These are phyloP conservation scores for Saccharum hybrid DNA, from an alignment of 202 grass and related monocot genomes.

Conservation along the genomic window DNA sequence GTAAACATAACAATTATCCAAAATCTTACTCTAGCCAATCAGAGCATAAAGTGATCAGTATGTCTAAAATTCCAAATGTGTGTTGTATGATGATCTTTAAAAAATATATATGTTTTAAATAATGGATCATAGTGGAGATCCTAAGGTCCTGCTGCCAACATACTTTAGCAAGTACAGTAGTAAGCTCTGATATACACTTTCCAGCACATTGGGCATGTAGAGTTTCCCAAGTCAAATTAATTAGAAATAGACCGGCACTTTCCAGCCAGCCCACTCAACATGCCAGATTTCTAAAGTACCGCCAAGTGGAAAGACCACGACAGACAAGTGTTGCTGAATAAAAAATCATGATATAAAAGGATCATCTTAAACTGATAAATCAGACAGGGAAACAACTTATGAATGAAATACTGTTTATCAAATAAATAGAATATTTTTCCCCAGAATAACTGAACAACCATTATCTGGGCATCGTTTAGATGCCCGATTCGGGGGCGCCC, in stretches of 20 bases:
- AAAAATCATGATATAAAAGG: neutral
- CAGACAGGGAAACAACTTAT: neutral
- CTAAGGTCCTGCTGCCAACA: slow-evolving; percentile 34
- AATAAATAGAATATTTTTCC: neutral
- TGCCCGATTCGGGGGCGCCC: no score
- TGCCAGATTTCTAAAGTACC: slow-evolving; percentile 35
- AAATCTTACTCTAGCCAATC: neutral
- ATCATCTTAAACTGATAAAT: neutral
- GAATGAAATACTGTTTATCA: neutral
- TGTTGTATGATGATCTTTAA: slow-evolving; percentile 12
- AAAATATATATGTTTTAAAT: neutral
- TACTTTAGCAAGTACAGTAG: slow-evolving; percentile 35
- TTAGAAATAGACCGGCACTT: slow-evolving; percentile 46
- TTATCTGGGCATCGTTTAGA: neutral
- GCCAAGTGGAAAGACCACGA: slow-evolving; percentile 44
- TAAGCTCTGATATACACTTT: slow-evolving; percentile 50
- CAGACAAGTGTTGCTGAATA: slow-evolving; percentile 28
- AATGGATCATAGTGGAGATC: slow-evolving; percentile 29
- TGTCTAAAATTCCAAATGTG: neutral
- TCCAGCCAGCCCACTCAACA: slow-evolving; percentile 43
- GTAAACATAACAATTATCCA: slow-evolving; percentile 20
- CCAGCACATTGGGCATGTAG: slow-evolving; percentile 40
- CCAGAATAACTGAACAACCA: neutral
- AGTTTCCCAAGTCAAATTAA: slow-evolving; percentile 45
- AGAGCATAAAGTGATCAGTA: slow-evolving; percentile 27